Conservation (phyloP, 2,329 filamentous ascomycete genomes). For the Alternaria triticimaculans region DNA sequence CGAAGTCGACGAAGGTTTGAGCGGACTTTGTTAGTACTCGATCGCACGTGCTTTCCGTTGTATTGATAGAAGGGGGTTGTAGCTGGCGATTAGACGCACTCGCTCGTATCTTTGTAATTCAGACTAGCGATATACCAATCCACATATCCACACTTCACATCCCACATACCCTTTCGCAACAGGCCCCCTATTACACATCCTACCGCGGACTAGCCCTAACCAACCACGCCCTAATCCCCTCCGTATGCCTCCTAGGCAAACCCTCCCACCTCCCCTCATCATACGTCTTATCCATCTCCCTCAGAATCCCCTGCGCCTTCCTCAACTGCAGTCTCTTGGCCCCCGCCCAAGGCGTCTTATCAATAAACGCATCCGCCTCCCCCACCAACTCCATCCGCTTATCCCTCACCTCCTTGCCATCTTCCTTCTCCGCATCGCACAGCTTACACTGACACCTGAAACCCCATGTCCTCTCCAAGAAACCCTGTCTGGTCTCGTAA, state of each 20-base stretch:
- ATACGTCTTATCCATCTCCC: constrained; percentile 34
- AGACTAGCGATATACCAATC: neutral
- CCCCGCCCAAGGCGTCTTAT: constrained; percentile 35
- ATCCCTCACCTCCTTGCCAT: constrained; percentile 26
- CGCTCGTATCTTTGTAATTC: neutral
- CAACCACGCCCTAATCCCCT: constrained; percentile 29
- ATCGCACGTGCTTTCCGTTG: rapidly evolving
- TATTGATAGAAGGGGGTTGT: neutral
- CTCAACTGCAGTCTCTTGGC: constrained; percentile 33
- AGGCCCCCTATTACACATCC: too few species aligned
- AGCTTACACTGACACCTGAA: constrained; percentile 52
- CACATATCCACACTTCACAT: too few species aligned
- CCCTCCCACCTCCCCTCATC: constrained; percentile 27
- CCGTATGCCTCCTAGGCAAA: constrained; percentile 22
- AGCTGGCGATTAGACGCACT: neutral
- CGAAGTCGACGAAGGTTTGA: neutral
- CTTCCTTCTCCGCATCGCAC: constrained; percentile 46
- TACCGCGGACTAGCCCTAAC: constrained; percentile 23
- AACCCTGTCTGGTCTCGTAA: constrained; percentile 44
- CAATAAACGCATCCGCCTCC: constrained; percentile 33
- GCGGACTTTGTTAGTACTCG: neutral
- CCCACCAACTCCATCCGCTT: constrained; percentile 31
- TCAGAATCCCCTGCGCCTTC: constrained; percentile 31
- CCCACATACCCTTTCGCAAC: too few species aligned
- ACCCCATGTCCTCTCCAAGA: constrained; percentile 45